Evolutionary conservation across 805 yeast species (phyloP).

Genomic region (Osmozyma mogii): DNA sequence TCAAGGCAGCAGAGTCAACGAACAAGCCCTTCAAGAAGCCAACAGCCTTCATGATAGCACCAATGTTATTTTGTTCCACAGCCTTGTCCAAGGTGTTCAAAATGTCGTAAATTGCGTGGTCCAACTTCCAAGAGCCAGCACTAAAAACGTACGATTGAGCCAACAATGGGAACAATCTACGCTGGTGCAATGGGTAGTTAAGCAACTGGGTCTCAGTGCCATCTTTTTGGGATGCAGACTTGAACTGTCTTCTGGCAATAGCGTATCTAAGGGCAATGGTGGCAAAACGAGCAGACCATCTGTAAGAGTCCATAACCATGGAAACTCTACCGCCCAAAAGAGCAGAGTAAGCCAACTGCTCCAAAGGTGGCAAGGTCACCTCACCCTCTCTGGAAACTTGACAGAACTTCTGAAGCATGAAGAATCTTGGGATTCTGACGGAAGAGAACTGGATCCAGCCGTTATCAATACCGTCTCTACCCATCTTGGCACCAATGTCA

Average conservation of each 20-base stretch:
- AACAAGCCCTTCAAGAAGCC: slow-evolving; percentile 11
- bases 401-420: slow-evolving; percentile 15
- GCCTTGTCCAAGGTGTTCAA: slow-evolving; percentile 12
- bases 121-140: slow-evolving; percentile 13
- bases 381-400: slow-evolving; percentile 13
- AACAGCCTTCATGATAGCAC: slow-evolving; percentile 7
- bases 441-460: slow-evolving; percentile 17
- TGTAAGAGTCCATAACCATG: slow-evolving; percentile 16
- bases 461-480: slow-evolving; percentile 16
- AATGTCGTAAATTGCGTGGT: slow-evolving; percentile 5
- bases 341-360: slow-evolving; percentile 15
- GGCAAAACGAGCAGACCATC: slow-evolving; percentile 12
- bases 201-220: slow-evolving; percentile 15
- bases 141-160: slow-evolving; percentile 14
- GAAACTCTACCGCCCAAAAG: slow-evolving; percentile 14
- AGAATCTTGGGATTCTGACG: slow-evolving; percentile 15
- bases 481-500: slow-evolving; percentile 17
- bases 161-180: slow-evolving; percentile 14
- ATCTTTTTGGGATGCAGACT: slow-evolving; percentile 14
- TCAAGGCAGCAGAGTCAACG: slow-evolving; percentile 14
- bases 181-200: slow-evolving; percentile 16
- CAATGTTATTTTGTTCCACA: slow-evolving; percentile 10
- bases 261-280: slow-evolving; percentile 16
- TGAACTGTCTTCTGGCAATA: slow-evolving; percentile 15
- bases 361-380: slow-evolving; percentile 13